These are phyloP conservation scores for Aspergillus pseudoviridinutans DNA, from an alignment of 2,329 filamentous ascomycete genomes.

Conservation along the genomic window DNA sequence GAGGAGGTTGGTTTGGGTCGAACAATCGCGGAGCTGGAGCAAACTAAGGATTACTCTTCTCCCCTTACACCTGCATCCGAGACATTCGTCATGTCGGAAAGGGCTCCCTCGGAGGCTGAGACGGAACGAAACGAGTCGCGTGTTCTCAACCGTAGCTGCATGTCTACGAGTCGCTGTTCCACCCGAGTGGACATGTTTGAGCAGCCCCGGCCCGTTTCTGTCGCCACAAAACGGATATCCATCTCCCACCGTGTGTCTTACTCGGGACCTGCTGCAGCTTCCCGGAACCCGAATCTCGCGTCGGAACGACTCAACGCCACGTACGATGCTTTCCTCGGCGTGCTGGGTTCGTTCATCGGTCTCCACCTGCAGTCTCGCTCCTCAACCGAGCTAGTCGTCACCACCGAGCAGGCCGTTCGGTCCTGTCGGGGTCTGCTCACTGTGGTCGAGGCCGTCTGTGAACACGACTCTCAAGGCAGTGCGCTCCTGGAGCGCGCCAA, in stretches of 20 bases:
- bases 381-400: slow-evolving; percentile 73
- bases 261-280: slow-evolving; percentile 61
- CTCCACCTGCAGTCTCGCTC: slow-evolving; percentile 91
- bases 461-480: slow-evolving; percentile 67
- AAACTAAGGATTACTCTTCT: slow-evolving; percentile 25
- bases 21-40: slow-evolving; percentile 38
- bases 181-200: slow-evolving; percentile 24
- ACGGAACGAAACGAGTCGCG: slow-evolving; percentile 31
- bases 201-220: slow-evolving; percentile 28
- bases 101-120: slow-evolving; percentile 19
- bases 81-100: slow-evolving; percentile 27
- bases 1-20: slow-evolving; percentile 48
- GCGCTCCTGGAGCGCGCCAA: slow-evolving; percentile 66
- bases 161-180: slow-evolving; percentile 25
- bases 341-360: slow-evolving; percentile 90
- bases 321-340: slow-evolving; percentile 85
- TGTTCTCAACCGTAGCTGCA: slow-evolving; percentile 30
- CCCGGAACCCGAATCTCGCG: slow-evolving; percentile 67
- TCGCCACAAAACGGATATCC: slow-evolving; percentile 47
- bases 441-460: slow-evolving; percentile 77
- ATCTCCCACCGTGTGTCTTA: slow-evolving; percentile 73
- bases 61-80: slow-evolving; percentile 39
- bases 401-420: slow-evolving; percentile 76
- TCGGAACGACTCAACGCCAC: slow-evolving; percentile 75
- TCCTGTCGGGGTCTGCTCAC: slow-evolving; percentile 76